Conservation (phyloP, 192 early-diverging fungal genomes). For the Backusella tuberculispora region DNA sequence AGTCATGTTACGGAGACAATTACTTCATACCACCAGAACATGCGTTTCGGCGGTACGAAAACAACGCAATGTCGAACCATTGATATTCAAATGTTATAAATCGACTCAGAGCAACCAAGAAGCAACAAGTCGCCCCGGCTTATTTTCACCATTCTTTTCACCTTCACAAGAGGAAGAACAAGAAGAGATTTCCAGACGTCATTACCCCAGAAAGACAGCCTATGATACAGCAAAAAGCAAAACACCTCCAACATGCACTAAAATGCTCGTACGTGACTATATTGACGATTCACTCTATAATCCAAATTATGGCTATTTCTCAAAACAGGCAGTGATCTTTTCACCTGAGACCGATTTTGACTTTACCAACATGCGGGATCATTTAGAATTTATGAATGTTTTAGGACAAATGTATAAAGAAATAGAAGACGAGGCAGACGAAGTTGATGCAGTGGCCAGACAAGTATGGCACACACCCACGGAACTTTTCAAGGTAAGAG, state of each 20-base stretch:
- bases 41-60: background rate
- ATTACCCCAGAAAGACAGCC: constrained; percentile 58
- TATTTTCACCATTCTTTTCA: constrained; percentile 36
- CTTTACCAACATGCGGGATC: constrained; percentile 67
- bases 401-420: constrained; percentile 79
- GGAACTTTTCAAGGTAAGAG: constrained; percentile 83
- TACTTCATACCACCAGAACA: background rate
- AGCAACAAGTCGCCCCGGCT: background rate
- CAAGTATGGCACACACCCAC: constrained; percentile 99
- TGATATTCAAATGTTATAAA: constrained; percentile 5
- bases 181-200: constrained; percentile 38
- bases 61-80: background rate
- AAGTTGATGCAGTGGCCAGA: constrained; percentile 72
- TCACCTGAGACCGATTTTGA: constrained; percentile 65
- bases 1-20: constrained; percentile 2
- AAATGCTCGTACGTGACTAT: constrained; percentile 86
- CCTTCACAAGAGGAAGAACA: constrained; percentile 47
- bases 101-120: background rate
- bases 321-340: constrained; percentile 87
- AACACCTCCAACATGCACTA: constrained; percentile 55
- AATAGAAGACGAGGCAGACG: constrained; percentile 76
- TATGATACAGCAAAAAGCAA: constrained; percentile 43
- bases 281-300: constrained; percentile 97
- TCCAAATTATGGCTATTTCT: constrained; percentile 97
- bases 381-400: constrained; percentile 72